Base-by-base conservation (phyloP, 768 basidiomycete genomes). In the Brasilioporus rufonigricans region DNA sequence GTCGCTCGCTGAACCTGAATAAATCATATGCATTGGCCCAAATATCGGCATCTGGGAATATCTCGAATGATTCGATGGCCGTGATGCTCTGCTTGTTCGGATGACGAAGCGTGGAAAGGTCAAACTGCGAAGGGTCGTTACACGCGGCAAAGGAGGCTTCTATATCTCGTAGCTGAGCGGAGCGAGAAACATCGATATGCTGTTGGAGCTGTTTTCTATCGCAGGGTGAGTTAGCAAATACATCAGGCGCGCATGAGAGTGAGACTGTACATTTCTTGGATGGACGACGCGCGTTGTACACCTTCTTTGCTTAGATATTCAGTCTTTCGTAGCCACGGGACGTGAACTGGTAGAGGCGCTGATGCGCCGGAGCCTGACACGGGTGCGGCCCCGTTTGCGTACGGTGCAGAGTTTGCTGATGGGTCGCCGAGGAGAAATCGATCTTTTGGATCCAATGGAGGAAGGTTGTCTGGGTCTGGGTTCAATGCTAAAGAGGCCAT, bases 21-120 rank as follows among this genome's bases (percentile, higher is more conserved):
- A 94, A 68, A 68, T 93, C 91, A 66, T 93, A 92, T 58, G 87
- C 87, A 65, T 92, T 95, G 39, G 90, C 83, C 91, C 92, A 96
- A 35, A 93, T 85, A 56, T 89, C 85, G 4, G 81, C 79, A 63
- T 96, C 92, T 1, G 93, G 93, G 13, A 93, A 78, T 50, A 95
- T 74, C 58, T 93, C 87, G 70, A 84, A 94, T 9, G 87, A 85
- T 64, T 91, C 90, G 44, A 90, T 79, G 3, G 93, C 92, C 0
- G 78, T 83, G 10, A 93, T 75, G 31, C 79, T 74, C 10, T 83
- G 83, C 64, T 93, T 94, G 56, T 82, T 92, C 1, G 93, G 93
- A 66, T 95, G 92, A 26, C 76, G 78, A 21, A 96, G 69, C 1
- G 73, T 65, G 9, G 73, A 63, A 0, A 93, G 73, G n/a, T 81